phyloP scores from a whole-genome alignment of 2,329 filamentous ascomycete genomes.

The Penicillium sp. region DNA sequence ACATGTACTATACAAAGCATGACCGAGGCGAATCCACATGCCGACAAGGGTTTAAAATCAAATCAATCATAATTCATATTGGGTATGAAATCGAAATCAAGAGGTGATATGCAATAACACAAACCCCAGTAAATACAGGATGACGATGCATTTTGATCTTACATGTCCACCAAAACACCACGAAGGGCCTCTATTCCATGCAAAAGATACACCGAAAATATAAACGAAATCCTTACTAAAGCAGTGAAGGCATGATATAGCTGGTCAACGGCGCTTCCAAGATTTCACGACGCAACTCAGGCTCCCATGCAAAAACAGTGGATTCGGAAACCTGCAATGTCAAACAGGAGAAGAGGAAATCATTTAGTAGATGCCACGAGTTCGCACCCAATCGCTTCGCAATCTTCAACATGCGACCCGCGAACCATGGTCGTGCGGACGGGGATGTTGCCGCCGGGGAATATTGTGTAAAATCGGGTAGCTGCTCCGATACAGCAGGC shows the following conservation, averaged over 20 bases:
- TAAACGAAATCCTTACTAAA: no score
- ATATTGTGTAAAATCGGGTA: slow-evolving; percentile 35
- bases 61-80: no score
- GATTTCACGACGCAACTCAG: slow-evolving; percentile 41
- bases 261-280: slow-evolving; percentile 41
- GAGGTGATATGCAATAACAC: no score
- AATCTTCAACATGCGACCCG: slow-evolving; percentile 45
- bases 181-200: no score
- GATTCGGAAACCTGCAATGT: slow-evolving; percentile 32
- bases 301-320: slow-evolving; percentile 35
- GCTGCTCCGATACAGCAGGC: background rate
- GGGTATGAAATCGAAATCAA: no score
- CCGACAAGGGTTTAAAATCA: no score
- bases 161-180: no score
- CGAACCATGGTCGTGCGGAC: slow-evolving; percentile 44
- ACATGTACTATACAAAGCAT: no score
- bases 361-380: slow-evolving; percentile 41
- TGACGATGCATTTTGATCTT: no score
- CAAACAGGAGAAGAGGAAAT: slow-evolving; percentile 42
- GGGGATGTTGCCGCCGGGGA: slow-evolving; percentile 28
- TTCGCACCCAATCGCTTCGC: slow-evolving; percentile 39
- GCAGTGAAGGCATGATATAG: slow-evolving; percentile 35
- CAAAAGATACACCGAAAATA: no score
- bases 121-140: no score
- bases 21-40: no score